These are phyloP conservation scores for Alternaria arbusti DNA, from an alignment of 2,329 filamentous ascomycete genomes.

Conservation along the genomic window DNA sequence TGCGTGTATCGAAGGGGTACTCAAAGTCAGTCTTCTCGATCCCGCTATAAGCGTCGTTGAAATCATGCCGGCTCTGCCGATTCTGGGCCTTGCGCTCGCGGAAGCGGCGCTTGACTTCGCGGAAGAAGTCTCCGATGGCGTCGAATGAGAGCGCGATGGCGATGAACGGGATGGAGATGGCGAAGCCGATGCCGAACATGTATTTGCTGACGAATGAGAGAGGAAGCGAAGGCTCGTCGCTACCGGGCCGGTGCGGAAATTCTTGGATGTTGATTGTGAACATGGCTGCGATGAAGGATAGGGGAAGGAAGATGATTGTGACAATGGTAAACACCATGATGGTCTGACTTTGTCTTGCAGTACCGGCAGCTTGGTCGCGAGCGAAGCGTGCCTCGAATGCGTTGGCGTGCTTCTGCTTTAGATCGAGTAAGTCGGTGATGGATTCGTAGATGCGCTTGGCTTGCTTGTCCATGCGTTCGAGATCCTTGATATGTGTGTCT, in stretches of 20 bases:
- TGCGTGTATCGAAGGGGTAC: conserved; percentile 30
- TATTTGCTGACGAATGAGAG: conserved; percentile 62
- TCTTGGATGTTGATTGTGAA: conserved; percentile 62
- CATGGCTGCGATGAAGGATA: conserved; percentile 63
- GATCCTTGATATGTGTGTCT: conserved; percentile 64
- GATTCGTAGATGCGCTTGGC: conserved; percentile 65
- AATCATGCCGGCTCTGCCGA: neutral
- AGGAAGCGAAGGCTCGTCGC: conserved; percentile 47
- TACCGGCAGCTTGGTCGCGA: conserved; percentile 66
- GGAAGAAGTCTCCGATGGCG: conserved; percentile 43
- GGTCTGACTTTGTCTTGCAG: conserved; percentile 62
- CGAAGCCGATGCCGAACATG: conserved; percentile 63
- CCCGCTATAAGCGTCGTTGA: neutral
- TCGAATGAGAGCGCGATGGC: conserved; percentile 56
- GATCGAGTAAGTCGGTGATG: conserved; percentile 68
- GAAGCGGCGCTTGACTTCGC: conserved; percentile 30
- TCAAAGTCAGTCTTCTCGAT: conserved; percentile 20
- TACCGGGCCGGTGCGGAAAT: conserved; percentile 48
- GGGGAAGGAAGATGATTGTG: conserved; percentile 63
- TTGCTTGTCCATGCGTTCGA: conserved; percentile 69
- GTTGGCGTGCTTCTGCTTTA: conserved; percentile 74
- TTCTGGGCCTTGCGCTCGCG: conserved; percentile 7
- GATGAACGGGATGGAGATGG: conserved; percentile 60
- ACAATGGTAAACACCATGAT: conserved; percentile 67
- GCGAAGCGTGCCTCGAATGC: conserved; percentile 69